Conservation (phyloP, 441 rosid species). For the Daphne laureola region DNA sequence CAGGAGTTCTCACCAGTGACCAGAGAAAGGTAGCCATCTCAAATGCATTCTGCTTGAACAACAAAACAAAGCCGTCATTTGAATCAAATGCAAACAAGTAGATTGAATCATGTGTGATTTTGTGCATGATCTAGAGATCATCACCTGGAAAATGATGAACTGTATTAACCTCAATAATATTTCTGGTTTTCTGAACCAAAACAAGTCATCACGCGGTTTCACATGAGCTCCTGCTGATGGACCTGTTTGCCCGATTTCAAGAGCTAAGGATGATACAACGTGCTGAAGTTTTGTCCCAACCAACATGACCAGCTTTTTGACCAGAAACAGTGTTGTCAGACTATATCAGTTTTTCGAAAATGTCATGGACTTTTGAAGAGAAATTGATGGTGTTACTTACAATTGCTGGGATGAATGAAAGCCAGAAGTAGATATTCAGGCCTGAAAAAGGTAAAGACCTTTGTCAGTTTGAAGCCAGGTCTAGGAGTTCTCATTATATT, state of each 20-base stretch:
- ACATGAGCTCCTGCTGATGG: constrained; percentile 62
- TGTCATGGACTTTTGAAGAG: not conserved
- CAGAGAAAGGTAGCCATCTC: constrained; percentile 97
- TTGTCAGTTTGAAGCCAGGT: not conserved
- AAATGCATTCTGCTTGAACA: constrained; percentile 70
- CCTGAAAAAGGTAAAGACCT: constrained; percentile 40
- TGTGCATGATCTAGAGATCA: not conserved
- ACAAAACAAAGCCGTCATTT: constrained; percentile 8
- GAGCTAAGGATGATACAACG: constrained; percentile 82
- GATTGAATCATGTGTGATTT: not conserved
- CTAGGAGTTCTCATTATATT: no score
- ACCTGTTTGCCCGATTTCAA: constrained; percentile 75
- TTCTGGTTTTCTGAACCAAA: constrained; percentile 95
- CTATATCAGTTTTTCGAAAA: not conserved
- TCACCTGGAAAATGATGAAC: constrained; percentile 89
- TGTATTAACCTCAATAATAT: constrained; percentile 65
- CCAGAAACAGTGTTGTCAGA: constrained; percentile 10
- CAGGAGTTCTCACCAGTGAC: constrained; percentile 62
- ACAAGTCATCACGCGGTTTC: constrained; percentile 82
- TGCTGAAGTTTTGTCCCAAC: constrained; percentile 94
- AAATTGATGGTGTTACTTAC: constrained; percentile 37
- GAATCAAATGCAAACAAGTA: not conserved
- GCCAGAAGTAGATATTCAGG: constrained; percentile 84
- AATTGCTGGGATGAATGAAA: constrained; percentile 89
- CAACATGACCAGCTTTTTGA: constrained; percentile 74